Base-by-base conservation (phyloP, 345 rosid genomes). In the Pugionium cornutum region DNA sequence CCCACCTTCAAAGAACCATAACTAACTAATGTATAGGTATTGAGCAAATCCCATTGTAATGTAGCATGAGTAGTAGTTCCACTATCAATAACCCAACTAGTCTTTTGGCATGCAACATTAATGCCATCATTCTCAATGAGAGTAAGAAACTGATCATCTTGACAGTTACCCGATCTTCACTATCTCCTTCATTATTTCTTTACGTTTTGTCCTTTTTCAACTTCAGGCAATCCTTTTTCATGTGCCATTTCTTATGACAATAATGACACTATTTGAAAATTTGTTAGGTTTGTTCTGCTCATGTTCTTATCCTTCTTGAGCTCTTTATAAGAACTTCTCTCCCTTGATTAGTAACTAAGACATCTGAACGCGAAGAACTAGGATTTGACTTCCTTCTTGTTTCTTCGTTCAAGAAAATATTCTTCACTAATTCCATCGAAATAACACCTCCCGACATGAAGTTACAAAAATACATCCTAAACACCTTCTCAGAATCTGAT, bases 61-160 rank as follows among this genome's bases (percentile, higher is more conserved):
- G 51, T 40, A 30, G 34, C 33, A 53, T 41, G 25, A 66, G 7
- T 40, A 9, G 40, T 37, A 42, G 62, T 33, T n/a, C 35, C 33
- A 41, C 5, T 18, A 25, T 66, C 37, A 39, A 66, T 7, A 1
- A 53, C 42, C 70, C 11, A 39, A 42, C 9, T 50, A 0, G 18
- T 52, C 1, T 64, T 32, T 32, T 32, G 34, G 1, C 34, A 2
- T 32, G 34, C 18, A 32, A 32, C 34, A 32, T 32, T 32, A 32
- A 32, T 32, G 34, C 0, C 34, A 32, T 32, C 2, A 32, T 32
- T 4, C 34, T 32, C 34, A 32, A 1, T 2, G 4, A 32, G 1
- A 32, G 1, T 32, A 32, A 32, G 34, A 32, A 32, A 32, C 1
- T 32, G 34, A 32, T 18, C 18, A 0, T 32, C 34, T 32, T 32